Percentiles rank a stretch among this genome's conserved stretches.
Conservation (phyloP, 2,329 filamentous ascomycete genomes). For the Fonsecaea nubica region DNA sequence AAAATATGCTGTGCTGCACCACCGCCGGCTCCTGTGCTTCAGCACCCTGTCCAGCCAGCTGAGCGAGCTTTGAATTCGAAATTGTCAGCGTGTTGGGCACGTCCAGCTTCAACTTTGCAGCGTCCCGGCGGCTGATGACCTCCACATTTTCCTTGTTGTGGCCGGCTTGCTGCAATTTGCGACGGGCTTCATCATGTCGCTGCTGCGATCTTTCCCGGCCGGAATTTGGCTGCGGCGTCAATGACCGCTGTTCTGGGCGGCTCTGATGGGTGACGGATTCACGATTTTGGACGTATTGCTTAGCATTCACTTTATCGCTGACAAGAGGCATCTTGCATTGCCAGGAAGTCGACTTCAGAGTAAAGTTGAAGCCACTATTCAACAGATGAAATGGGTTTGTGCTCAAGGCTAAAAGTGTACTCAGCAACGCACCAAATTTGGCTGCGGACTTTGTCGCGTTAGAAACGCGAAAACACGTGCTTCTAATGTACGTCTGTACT, state of each 20-base stretch:
- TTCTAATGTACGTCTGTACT: not conserved
- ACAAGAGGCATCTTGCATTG: constrained; percentile 28
- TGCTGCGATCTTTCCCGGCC: constrained; percentile 27
- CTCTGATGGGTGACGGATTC: constrained; percentile 6
- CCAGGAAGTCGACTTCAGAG: not conserved
- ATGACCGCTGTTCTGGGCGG: constrained; percentile 19
- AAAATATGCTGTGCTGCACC: constrained; percentile 7
- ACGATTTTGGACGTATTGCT: constrained; percentile 27
- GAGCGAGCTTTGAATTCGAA: constrained; percentile 10
- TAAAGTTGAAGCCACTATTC: not conserved
- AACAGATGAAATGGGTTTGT: not conserved
- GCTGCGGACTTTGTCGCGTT: not conserved
- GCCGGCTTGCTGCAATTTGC: constrained; percentile 11
- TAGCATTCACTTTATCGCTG: constrained; percentile 13
- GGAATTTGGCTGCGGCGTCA: constrained; percentile 30
- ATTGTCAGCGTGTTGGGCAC: constrained; percentile 29
- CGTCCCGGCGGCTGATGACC: constrained; percentile 9
- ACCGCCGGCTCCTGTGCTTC: not conserved
- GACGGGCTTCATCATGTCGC: constrained; percentile 16
- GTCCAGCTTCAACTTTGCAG: constrained; percentile 26
- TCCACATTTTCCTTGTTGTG: constrained; percentile 8
- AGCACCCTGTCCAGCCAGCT: constrained; percentile 4
- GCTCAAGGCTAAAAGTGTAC: not conserved
- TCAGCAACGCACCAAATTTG: not conserved
- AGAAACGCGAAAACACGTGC: constrained; percentile 30